These are phyloP conservation scores for Bipolaris gigantea DNA, from an alignment of 2,329 filamentous ascomycete species.

Conservation along the genomic window DNA sequence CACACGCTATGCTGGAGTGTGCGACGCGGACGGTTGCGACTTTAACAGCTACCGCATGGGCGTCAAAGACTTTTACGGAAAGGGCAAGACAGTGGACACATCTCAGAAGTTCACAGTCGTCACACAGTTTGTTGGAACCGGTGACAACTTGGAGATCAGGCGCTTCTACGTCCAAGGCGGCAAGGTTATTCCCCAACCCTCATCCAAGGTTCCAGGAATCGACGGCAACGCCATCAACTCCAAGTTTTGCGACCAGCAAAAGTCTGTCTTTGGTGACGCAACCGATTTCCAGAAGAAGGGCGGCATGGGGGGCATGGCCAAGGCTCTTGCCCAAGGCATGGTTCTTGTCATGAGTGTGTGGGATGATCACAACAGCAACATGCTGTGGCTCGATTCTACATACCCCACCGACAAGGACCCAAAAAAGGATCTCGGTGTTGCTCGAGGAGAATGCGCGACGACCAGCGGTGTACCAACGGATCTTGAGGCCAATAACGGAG, in stretches of 20 bases:
- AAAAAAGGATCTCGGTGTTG: slow-evolving; percentile 30
- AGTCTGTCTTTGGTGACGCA: slow-evolving; percentile 30
- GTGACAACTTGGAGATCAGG: slow-evolving; percentile 50
- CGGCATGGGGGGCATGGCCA: slow-evolving; percentile 59
- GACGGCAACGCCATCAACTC: slow-evolving; percentile 38
- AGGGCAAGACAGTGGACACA: slow-evolving; percentile 52
- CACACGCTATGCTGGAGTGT: slow-evolving; percentile 63
- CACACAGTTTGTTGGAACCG: slow-evolving; percentile 52
- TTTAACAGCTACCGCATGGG: slow-evolving; percentile 64
- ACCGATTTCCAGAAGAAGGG: slow-evolving; percentile 59
- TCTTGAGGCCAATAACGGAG: slow-evolving; percentile 24
- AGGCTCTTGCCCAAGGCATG: slow-evolving; percentile 60
- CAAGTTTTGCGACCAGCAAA: slow-evolving; percentile 35
- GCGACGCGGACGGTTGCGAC: slow-evolving; percentile 69
- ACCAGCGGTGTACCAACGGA: slow-evolving; percentile 36
- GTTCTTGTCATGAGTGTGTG: slow-evolving; percentile 64
- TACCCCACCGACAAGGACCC: slow-evolving; percentile 54
- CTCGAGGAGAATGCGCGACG: slow-evolving; percentile 34
- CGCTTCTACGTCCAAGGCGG: slow-evolving; percentile 55
- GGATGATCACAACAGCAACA: slow-evolving; percentile 68
- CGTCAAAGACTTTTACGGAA: slow-evolving; percentile 63
- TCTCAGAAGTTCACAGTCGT: slow-evolving; percentile 50
- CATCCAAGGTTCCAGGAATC: slow-evolving; percentile 51
- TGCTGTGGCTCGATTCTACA: slow-evolving; percentile 73
- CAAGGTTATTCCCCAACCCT: slow-evolving; percentile 51